These are phyloP conservation scores for Artemisia tridentata DNA, from an alignment of 129 eudicot genomes.

Conservation along the genomic window DNA sequence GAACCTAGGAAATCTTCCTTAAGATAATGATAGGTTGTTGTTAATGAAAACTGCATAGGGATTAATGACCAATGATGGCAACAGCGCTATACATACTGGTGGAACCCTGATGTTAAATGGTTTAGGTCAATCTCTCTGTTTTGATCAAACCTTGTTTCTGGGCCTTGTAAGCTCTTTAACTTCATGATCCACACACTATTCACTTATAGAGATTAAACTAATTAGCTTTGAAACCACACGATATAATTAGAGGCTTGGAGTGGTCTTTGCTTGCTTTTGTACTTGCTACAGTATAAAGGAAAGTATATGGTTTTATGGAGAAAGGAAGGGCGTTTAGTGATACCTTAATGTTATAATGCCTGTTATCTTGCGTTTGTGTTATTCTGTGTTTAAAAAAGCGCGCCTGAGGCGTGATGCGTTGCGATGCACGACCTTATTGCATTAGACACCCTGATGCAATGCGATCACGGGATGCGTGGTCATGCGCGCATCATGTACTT, in stretches of 20 bases:
- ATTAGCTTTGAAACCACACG: background rate
- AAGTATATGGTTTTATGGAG: background rate
- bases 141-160: slow-evolving; percentile 14
- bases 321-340: background rate
- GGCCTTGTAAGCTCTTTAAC: slow-evolving; percentile 12
- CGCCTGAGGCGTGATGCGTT: too few relatives aligned
- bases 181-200: slow-evolving; percentile 6
- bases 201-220: slow-evolving; percentile 5
- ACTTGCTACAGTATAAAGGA: background rate
- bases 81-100: background rate
- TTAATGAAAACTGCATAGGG: too few relatives aligned
- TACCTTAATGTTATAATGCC: too few relatives aligned
- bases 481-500: too few relatives aligned
- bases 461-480: too few relatives aligned
- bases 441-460: too few relatives aligned
- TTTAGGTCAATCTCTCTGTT: slow-evolving; percentile 2
- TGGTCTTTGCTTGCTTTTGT: background rate
- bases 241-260: background rate
- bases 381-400: too few relatives aligned
- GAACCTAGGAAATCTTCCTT: slow-evolving; percentile 5
- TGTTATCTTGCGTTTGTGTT: too few relatives aligned
- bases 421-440: too few relatives aligned
- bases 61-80: too few relatives aligned
- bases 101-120: slow-evolving; percentile 14
- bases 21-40: background rate